Conservation (phyloP, 108 stramenopile species). For the Bacterosira constricta region DNA sequence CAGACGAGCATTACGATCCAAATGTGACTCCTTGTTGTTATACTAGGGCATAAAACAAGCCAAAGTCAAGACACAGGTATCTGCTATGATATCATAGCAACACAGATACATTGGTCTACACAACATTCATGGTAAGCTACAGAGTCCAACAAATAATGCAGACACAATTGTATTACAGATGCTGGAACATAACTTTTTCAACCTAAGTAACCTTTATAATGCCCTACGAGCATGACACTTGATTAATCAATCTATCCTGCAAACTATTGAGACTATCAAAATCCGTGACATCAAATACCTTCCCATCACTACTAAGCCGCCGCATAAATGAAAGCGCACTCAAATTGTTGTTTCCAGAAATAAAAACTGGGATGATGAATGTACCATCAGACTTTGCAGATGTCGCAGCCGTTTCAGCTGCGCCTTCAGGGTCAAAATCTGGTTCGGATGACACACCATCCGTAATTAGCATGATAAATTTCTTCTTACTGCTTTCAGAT, state of each 20-base stretch:
- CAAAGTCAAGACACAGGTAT: no score
- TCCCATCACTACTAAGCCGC: conserved; percentile 17
- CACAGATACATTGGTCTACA: no score
- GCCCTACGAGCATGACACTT: conserved; percentile 40
- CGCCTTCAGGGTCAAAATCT: conserved; percentile 8
- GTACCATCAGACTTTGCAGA: conserved; percentile 23
- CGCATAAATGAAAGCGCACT: conserved; percentile 25
- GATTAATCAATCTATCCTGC: conserved; percentile 30
- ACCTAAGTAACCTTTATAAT: not conserved
- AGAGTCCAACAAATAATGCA: no score
- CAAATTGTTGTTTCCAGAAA: conserved; percentile 5
- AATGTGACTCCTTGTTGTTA: no score
- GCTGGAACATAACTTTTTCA: no score
- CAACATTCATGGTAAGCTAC: no score
- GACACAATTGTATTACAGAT: no score
- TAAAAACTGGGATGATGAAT: conserved; percentile 41
- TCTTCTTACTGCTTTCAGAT: conserved; percentile 6
- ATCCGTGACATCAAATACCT: conserved; percentile 42
- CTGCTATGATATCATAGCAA: no score
- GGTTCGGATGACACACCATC: conserved; percentile 21
- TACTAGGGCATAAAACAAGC: no score
- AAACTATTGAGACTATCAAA: conserved; percentile 31
- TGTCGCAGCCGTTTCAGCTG: conserved; percentile 13
- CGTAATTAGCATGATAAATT: conserved; percentile 42
- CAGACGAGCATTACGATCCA: no score